These are phyloP conservation scores for Fulvia fulva DNA, from an alignment of 2,329 filamentous ascomycete genomes.

Conservation along the genomic window DNA sequence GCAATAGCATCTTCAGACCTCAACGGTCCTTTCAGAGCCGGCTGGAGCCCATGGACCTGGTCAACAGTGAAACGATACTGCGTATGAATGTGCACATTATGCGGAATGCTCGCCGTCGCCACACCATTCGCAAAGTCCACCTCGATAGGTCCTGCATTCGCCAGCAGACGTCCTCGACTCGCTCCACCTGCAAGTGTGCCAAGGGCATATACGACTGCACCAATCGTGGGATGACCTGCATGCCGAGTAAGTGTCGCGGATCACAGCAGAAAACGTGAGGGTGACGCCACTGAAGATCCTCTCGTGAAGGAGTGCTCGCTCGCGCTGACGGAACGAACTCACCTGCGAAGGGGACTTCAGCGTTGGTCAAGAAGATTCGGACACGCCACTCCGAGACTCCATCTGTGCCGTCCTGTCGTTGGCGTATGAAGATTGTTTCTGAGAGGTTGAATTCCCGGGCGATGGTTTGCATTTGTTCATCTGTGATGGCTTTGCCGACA, in stretches of 20 bases:
- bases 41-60: conserved; percentile 36
- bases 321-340: conserved; percentile 4
- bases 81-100: conserved; percentile 61
- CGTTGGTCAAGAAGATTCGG: conserved; percentile 52
- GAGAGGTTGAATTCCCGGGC: conserved; percentile 57
- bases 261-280: not conserved
- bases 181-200: conserved; percentile 28
- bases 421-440: conserved; percentile 55
- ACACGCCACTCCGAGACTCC: conserved; percentile 39
- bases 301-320: not conserved
- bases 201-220: conserved; percentile 49
- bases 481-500: conserved; percentile 12
- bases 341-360: conserved; percentile 53
- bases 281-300: not conserved
- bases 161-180: conserved; percentile 36
- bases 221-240: conserved; percentile 53
- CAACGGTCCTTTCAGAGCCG: conserved; percentile 25
- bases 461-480: conserved; percentile 50
- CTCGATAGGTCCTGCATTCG: conserved; percentile 45
- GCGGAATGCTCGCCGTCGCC: conserved; percentile 63
- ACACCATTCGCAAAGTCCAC: conserved; percentile 36
- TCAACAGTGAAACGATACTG: conserved; percentile 28
- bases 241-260: not conserved
- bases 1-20: conserved; percentile 16
- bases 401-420: conserved; percentile 16